A percentile compares a stretch with the other conserved stretches of the same genome.
These are phyloP conservation scores for Cenchrus americanus DNA, from an alignment of 176 grass and related monocot genomes.

Conservation along the genomic window DNA sequence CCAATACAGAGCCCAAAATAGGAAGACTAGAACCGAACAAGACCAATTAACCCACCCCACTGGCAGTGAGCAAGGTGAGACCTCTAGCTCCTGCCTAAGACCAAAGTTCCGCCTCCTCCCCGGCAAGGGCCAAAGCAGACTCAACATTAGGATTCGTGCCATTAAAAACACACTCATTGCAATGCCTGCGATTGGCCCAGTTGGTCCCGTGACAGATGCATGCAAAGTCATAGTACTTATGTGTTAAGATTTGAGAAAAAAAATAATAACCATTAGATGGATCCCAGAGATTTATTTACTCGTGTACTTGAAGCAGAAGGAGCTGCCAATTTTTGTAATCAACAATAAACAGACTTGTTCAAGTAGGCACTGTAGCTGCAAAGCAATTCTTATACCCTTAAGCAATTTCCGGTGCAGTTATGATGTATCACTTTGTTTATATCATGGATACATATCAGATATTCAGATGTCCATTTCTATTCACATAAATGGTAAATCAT, in stretches of 20 bases:
- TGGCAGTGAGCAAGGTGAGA: no score
- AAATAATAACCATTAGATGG: neutral
- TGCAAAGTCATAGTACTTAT: neutral
- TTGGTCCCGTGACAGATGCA: neutral
- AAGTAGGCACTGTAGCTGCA: neutral
- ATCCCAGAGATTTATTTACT: neutral
- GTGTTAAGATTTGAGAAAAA: slow-evolving; percentile 7
- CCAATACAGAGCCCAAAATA: no score
- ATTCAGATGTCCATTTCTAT: neutral
- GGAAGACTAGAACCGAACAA: no score
- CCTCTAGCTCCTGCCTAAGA: no score
- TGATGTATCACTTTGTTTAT: neutral
- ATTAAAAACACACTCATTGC: no score
- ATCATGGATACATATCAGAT: neutral
- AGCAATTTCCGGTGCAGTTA: neutral
- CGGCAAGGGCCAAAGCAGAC: no score
- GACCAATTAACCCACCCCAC: no score
- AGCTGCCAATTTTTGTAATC: neutral
- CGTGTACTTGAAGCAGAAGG: neutral
- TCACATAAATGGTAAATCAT: neutral
- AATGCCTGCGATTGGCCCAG: no score
- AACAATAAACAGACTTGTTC: neutral
- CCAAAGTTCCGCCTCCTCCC: no score
- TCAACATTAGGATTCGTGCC: no score
- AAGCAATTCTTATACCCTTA: neutral